Conservation (phyloP, 768 basidiomycete genomes). For the Hygrophorus russula region DNA sequence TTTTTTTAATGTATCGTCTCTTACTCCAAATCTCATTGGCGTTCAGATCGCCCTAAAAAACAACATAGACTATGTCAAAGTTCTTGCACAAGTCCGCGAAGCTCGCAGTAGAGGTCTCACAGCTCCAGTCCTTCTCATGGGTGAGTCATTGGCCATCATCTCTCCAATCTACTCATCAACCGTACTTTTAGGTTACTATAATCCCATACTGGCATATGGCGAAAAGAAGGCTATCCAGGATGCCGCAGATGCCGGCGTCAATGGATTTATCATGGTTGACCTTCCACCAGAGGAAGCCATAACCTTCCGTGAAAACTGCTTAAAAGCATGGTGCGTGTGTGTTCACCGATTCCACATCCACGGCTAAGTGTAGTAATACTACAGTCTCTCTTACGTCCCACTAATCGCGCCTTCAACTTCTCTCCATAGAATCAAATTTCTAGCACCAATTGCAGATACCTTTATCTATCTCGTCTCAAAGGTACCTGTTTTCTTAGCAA, state of each 20-base stretch:
- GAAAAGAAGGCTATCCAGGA: slow-evolving; percentile 92
- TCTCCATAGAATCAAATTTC: slow-evolving; percentile 77
- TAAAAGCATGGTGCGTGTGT: slow-evolving; percentile 53
- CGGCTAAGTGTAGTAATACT: slow-evolving; percentile 2
- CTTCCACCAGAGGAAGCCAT: slow-evolving; percentile 96
- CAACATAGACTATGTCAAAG: slow-evolving; percentile 63
- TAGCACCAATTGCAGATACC: slow-evolving; percentile 87
- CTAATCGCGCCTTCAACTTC: slow-evolving; percentile 92
- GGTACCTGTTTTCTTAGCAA: slow-evolving; percentile 25
- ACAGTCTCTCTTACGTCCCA: slow-evolving; percentile 88
- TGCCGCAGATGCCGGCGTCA: slow-evolving; percentile 82
- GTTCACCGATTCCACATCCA: background rate
- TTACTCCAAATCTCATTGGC: background rate
- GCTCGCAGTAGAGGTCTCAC: slow-evolving; percentile 77
- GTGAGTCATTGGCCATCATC: slow-evolving; percentile 26
- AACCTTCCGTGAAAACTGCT: slow-evolving; percentile 81
- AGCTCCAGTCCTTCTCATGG: slow-evolving; percentile 88
- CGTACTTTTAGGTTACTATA: slow-evolving; percentile 75
- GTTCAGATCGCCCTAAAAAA: slow-evolving; percentile 75
- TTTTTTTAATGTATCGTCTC: slow-evolving; percentile 16
- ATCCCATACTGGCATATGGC: slow-evolving; percentile 89
- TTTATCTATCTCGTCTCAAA: slow-evolving; percentile 99
- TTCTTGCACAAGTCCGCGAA: slow-evolving; percentile 64
- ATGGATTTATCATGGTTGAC: slow-evolving; percentile 97
- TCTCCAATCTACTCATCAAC: slow-evolving; percentile 5